These are phyloP conservation scores for Macaranga tanarius DNA, from an alignment of 441 rosid genomes.

Conservation along the genomic window DNA sequence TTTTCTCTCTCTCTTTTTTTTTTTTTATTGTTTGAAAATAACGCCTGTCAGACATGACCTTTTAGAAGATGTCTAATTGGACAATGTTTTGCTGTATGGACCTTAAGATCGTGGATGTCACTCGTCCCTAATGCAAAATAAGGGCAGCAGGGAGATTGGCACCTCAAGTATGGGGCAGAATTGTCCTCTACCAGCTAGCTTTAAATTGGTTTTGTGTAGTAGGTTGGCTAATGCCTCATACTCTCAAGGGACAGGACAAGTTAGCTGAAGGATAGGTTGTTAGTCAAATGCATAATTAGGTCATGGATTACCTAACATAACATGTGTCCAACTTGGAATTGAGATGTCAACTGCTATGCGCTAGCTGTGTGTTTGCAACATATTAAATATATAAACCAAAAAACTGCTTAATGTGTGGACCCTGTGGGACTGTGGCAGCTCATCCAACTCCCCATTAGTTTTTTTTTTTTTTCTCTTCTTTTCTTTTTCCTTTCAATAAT, in stretches of 20 bases:
- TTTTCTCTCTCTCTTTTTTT: neutral
- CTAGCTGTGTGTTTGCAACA: too few relatives aligned
- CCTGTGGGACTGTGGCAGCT: too few relatives aligned
- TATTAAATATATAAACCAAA: too few relatives aligned
- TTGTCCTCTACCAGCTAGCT: neutral
- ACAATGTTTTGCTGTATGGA: neutral
- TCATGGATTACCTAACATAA: slow-evolving; percentile 4
- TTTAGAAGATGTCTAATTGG: neutral
- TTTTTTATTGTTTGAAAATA: slow-evolving; percentile 3
- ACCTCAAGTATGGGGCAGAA: neutral
- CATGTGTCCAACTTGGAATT: neutral
- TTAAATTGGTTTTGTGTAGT: too few relatives aligned
- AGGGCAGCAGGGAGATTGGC: too few relatives aligned
- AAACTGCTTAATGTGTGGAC: too few relatives aligned
- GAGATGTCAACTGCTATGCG: slow-evolving; percentile 4
- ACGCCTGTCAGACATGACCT: neutral
- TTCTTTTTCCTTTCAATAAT: neutral
- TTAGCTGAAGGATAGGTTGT: neutral
- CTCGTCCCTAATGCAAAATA: neutral
- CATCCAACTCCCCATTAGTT: neutral
- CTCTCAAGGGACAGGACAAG: neutral
- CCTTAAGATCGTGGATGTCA: neutral
- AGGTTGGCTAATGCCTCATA: neutral
- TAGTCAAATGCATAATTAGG: neutral
- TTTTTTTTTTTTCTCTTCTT: too few relatives aligned